phyloP scores from a whole-genome alignment of 2,329 filamentous ascomycete genomes.

The Elsinoe batatas region DNA sequence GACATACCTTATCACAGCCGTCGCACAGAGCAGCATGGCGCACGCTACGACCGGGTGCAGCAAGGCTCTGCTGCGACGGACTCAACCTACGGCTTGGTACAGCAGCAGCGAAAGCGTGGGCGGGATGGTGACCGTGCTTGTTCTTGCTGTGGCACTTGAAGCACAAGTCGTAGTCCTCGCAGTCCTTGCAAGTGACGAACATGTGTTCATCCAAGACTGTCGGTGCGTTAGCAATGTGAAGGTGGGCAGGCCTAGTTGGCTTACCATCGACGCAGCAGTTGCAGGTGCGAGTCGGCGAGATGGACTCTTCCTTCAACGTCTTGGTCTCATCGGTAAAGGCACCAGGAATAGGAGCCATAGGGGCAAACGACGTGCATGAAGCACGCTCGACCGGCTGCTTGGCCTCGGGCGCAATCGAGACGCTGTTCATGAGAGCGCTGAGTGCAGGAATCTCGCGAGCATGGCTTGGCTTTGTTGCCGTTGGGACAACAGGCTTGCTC shows the following conservation, averaged over 20 bases:
- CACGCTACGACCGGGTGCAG: conserved; percentile 69
- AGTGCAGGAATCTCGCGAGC: background rate
- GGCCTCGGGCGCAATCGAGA: conserved; percentile 17
- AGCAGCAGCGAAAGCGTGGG: conserved; percentile 66
- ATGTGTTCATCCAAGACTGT: conserved; percentile 54
- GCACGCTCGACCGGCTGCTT: conserved; percentile 17
- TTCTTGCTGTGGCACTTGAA: conserved; percentile 64
- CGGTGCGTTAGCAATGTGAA: background rate
- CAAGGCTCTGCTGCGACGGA: conserved; percentile 53
- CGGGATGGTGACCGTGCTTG: conserved; percentile 83
- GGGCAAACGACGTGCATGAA: background rate
- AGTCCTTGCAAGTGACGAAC: conserved; percentile 76
- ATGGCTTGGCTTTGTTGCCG: conserved; percentile 10
- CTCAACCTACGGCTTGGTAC: conserved; percentile 54
- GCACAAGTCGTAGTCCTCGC: conserved; percentile 90
- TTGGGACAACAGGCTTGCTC: conserved; percentile 21
- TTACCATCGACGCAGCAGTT: conserved; percentile 57
- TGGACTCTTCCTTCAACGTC: conserved; percentile 24
- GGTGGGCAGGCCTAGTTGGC: conserved; percentile 15
- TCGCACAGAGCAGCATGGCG: conserved; percentile 87
- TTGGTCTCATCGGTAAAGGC: conserved; percentile 37
- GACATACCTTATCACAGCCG: conserved; percentile 64
- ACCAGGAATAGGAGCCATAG: conserved; percentile 32
- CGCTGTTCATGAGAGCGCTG: conserved; percentile 1
- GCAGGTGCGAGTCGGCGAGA: conserved; percentile 52